Evolutionary conservation across 495 filamentous ascomycete genomes (phyloP), one percentile per base, ranked within the genome.

Genomic region (Parathielavia appendiculata): DNA sequence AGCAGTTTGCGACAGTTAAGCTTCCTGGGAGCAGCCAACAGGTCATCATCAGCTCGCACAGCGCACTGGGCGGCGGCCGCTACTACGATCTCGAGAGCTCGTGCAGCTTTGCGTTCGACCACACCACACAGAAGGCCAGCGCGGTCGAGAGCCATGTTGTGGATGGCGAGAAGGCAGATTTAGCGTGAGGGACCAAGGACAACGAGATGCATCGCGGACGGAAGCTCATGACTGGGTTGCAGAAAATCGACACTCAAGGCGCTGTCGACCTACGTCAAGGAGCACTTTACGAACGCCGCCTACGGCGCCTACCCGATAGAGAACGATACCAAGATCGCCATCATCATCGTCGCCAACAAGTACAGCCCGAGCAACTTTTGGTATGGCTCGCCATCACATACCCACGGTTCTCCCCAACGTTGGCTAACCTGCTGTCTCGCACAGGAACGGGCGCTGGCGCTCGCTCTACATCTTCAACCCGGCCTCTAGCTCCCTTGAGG

Each of bases 361-460:
- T 97, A 97, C 79, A 93, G 88, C 62, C 95, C 95, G 8, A 88
- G 89, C 67, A 99, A 99, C 78, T 97, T 88, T 80, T 99, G 95
- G 91, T 92, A 73, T 16, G 70, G 8, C 43, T 9, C 11, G n/a
- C 53, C 22, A 13, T 8, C 36, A 2, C 40, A 20, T 22, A 44
- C 20, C 41, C 7, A 9, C 17, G 17, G 17, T 4, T 9, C 22
- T 13, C 17, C n/a, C 35, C 34, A 16, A 9, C 26, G 26, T 30
- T 30, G 26, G 14, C 57, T 54, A 30, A 52, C 49, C 40, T 34
- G 6, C 40, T 8, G 14, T 14, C 9, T n/a, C n/a, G n/a, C 22
- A 30, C 59, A 92, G 88, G 89, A 97, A 96, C 76, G 95, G 95
- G 47, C 89, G 95, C 57, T 97, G 92, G 87, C 90, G 95, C 58